Base-by-base conservation (phyloP, 192 early-diverging fungal species). In the Obelidium mucronatum region DNA sequence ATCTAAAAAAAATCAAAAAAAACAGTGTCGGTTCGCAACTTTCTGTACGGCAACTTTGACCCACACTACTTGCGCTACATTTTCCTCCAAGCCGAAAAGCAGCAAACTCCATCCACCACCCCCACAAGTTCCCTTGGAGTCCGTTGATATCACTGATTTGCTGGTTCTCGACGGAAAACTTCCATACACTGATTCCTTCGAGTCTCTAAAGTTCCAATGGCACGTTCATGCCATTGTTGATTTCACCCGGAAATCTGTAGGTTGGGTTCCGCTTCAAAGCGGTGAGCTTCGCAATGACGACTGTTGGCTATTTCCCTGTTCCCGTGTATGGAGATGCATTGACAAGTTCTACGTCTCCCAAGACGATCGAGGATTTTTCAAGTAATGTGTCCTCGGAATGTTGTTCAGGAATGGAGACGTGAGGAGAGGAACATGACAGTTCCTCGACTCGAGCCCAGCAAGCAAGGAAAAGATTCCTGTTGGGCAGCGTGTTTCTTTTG, bases 301-400 rank as follows among this genome's bases (percentile, higher is more conserved):
- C 34, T 60, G 56, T 61, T 28, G 71, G 56, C 11, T 73, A 73
- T 56, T 58, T 63, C 33, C 24, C 28, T 31, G 24, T 73, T 8
- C 71, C 71, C 13, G 26, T 31, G 24, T 73, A 73, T 40, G 71
- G 71, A 34, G 71, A 73, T 37, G 71, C 55, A 13, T 61, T 73
- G 36, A 19, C 44, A n/a, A n/a, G n/a, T n/a, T n/a, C n/a, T n/a
- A n/a, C n/a, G n/a, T n/a, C n/a, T n/a, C n/a, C n/a, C n/a, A 34
- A 11, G 59, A 11, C 52, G 68, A 13, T 52, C 15, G 51, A n/a
- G n/a, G 51, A 13, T 13, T n/a, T n/a, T n/a, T n/a, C n/a, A n/a
- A n/a, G n/a, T n/a, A n/a, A n/a, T n/a, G n/a, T n/a, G n/a, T n/a
- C n/a, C n/a, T n/a, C n/a, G n/a, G n/a, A n/a, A n/a, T n/a, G 8